Base-by-base conservation (phyloP, 1,284 basidiomycete genomes). In the Sanghuangporus weigelae region DNA sequence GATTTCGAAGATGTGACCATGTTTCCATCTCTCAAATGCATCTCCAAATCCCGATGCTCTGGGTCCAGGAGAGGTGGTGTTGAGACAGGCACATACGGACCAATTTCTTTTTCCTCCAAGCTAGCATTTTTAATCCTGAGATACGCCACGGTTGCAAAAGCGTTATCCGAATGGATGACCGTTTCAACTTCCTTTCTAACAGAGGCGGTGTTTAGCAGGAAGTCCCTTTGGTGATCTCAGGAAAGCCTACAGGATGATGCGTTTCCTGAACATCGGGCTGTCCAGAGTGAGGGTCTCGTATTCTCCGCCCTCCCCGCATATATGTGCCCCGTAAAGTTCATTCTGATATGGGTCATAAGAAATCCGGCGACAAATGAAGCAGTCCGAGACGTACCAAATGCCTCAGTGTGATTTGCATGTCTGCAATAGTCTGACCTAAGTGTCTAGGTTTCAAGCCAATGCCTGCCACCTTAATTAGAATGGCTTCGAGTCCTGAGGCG, bases 241-340 rank as follows among this genome's bases (percentile, higher is more conserved):
- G 42, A 26, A 12, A 10, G 67, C 88, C 70, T 69, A 92, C 90
- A 98, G 73, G 3, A 78, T 73, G 49, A 99, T 89, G 11, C 84
- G 81, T 55, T 82, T 81, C 68, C 91, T 92, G 82, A 97, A 99
- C 21, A 98, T 72, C 0, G 96, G 93, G 65, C 89, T 92, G 70
- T 98, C 93, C 21, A 96, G 77, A 1, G 96, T 97, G 62, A 98
- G 77, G 0, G 92, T 94, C 74, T 99, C 97, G 73, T 98, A 99
- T 78, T 99, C 97, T 1, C 97, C 97, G 2, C 97, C 97, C 77
- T 99, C 97, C 3, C 97, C 97, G 67, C 96, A 98, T 1, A 97
- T 84, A 74, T 99, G 97, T 0, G 92, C 89, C 0, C 95, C 95
- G 71, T 96, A 99, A 50, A 86, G 76, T 3, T 77, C 71, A 73